Evolutionary conservation across 2,329 filamentous ascomycete species (phyloP), one percentile per base, ranked within the genome.

Genomic region (Torrubiella hemipterigena): DNA sequence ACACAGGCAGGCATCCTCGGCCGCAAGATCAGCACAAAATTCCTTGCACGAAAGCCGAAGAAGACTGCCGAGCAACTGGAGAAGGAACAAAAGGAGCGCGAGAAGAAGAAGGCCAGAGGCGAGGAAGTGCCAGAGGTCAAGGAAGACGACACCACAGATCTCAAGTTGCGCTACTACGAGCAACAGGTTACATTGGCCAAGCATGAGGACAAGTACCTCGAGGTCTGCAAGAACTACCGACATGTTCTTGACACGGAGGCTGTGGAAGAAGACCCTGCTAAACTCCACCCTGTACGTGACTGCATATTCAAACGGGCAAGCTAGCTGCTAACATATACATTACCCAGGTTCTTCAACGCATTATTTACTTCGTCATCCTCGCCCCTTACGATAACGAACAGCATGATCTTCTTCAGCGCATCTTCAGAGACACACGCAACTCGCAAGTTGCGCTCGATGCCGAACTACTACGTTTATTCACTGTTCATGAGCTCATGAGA

Each of bases 381-480:
- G 83, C 91, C 7, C 87, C 91, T 7, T 86, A 96, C 59, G 89
- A 98, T 64, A 98, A 98, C 58, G 91, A 98, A 57, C 91, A 98
- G 56, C 91, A 89, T 45, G 91, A 98, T 46, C 80, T 98, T 33
- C 77, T 98, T 38, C 87, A 98, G 62, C 83, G 91, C 48, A 81
- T 98, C 45, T 75, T 86, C 54, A 74, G 78, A 55, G 91, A 98
- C 56, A 63, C 79, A 7, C 82, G 91, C 41, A 87, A 87, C 54
- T 61, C 75, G 9, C 73, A 81, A 52, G 75, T 96, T 3, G 63
- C 83, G 4, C 69, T 77, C 34, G 89, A 96, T 42, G 80, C 84
- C 18, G 77, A 87, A 48, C 73, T 98, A 7, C 70, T 98, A 35
- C 93, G 93, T 59, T 75, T 91, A 37, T 98, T 98, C 59, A 98